A percentile compares a stretch with the other conserved stretches of the same genome.
phyloP scores from a whole-genome alignment of 257 asterid species.

The Solanum okadae region DNA sequence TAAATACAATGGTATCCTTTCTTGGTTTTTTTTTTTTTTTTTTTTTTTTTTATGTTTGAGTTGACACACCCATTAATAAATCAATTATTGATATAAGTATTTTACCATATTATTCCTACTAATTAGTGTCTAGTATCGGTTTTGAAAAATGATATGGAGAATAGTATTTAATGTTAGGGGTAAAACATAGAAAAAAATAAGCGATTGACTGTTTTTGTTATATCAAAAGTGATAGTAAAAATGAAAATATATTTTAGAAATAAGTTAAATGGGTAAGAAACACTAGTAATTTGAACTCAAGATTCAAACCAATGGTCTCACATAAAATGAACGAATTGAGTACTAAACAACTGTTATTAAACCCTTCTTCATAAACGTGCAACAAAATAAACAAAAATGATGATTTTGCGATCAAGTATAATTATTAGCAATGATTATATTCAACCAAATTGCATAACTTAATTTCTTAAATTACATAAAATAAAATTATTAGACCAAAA shows the following conservation, averaged over 20 bases:
- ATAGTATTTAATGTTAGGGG: too few relatives aligned
- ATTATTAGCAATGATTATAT: background rate
- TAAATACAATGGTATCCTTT: background rate
- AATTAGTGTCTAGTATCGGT: background rate
- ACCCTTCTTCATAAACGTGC: background rate
- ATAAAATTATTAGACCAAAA: background rate
- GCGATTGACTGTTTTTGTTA: background rate
- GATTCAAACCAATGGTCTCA: background rate
- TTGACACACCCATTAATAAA: too few relatives aligned
- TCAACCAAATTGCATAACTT: background rate
- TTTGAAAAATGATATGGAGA: too few relatives aligned
- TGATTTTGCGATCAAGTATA: background rate
- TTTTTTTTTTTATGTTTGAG: background rate
- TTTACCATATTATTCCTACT: too few relatives aligned
- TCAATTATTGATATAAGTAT: too few relatives aligned
- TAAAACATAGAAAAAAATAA: too few relatives aligned
- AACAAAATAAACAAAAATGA: background rate
- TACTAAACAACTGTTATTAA: background rate
- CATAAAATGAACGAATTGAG: background rate
- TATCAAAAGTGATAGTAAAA: background rate
- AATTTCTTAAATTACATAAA: background rate
- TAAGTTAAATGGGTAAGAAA: background rate
- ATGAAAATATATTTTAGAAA: too few relatives aligned
- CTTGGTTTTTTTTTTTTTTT: accelerated
- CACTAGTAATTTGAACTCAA: background rate